These are phyloP conservation scores for Arabidopsis thaliana DNA, from an alignment of 345 rosid genomes.

Conservation along the genomic window TAIR10.1 NC_003075.7:6051001-6051500, in stretches of 20 bases:
- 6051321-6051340: not conserved
- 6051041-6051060: not conserved
- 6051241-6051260: slow-evolving; percentile 52
- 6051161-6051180: slow-evolving; percentile 91
- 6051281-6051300: slow-evolving; percentile 14
- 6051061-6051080: not conserved
- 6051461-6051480: slow-evolving; percentile 98
- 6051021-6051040: slow-evolving; percentile 61
- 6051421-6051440: slow-evolving; percentile 20
- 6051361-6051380: slow-evolving; percentile 91
- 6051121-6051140: slow-evolving; percentile 94
- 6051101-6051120: slow-evolving; percentile 26
- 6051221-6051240: slow-evolving; percentile 96
- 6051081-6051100: not conserved
- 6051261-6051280: not conserved
- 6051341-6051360: slow-evolving; percentile 55
- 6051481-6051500: slow-evolving; percentile 95
- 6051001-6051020: slow-evolving; percentile 91
- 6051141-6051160: slow-evolving; percentile 91
- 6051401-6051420: not conserved
- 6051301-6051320: slow-evolving; percentile 47
- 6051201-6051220: slow-evolving; percentile 96
- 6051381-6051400: slow-evolving; percentile 51
- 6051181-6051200: slow-evolving; percentile 89
- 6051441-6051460: slow-evolving; percentile 61